Evolutionary conservation across 1,139 yeast species (phyloP).

Genomic region (Blastobotrys buckinghamii): DNA sequence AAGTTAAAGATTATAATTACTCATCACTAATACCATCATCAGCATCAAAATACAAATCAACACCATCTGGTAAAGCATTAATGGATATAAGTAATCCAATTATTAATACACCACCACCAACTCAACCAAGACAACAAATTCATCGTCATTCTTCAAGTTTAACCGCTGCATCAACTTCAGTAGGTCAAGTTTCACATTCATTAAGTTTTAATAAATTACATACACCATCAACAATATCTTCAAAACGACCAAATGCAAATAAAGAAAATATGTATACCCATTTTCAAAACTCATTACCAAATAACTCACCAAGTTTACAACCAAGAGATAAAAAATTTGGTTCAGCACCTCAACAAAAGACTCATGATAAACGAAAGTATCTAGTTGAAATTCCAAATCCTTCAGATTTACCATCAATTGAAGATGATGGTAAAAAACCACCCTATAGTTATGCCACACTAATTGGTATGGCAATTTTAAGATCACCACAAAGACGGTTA

Average conservation of each 20-base stretch:
- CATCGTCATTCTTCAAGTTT: neutral
- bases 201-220: neutral
- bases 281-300: neutral
- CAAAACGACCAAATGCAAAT: neutral
- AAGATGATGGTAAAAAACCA: conserved; percentile 59
- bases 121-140: conserved; percentile 11
- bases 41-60: neutral
- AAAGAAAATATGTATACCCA: conserved; percentile 16
- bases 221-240: neutral
- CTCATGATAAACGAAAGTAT: conserved; percentile 11
- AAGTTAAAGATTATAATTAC: neutral
- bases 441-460: conserved; percentile 92
- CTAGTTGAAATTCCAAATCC: conserved; percentile 27
- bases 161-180: neutral
- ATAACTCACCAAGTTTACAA: conserved; percentile 17
- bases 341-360: neutral
- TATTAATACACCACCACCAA: conserved; percentile 17
- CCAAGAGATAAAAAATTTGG: neutral
- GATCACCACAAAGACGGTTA: conserved; percentile 71
- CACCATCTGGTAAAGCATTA: conserved; percentile 6
- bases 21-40: neutral
- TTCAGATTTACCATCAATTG: conserved; percentile 41
- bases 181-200: neutral
- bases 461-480: conserved; percentile 88
- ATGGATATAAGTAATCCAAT: conserved; percentile 15